A percentile compares a stretch with the other conserved stretches of the same genome.
Evolutionary conservation across 106 monocot species (phyloP).

Genomic region (Posidonia australis): DNA sequence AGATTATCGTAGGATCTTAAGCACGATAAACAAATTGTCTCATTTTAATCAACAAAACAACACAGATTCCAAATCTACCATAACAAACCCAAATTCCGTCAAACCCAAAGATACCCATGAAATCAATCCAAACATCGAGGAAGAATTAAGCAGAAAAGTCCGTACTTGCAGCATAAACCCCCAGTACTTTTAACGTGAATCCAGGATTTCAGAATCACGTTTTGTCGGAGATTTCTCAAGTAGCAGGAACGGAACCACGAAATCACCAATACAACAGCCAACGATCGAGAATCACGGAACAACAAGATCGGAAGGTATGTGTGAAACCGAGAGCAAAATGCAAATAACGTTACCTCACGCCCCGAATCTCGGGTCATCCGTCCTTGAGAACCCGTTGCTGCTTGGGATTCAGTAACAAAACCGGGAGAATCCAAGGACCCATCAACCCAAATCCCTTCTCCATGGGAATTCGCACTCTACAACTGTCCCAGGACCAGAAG

Average conservation of each 20-base stretch:
- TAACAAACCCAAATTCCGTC: neutral
- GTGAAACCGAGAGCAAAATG: neutral
- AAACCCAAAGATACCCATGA: neutral
- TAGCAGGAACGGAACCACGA: too few relatives aligned
- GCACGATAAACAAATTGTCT: too few relatives aligned
- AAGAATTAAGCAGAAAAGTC: neutral
- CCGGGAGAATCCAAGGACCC: constrained; percentile 7
- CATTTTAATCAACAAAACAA: neutral
- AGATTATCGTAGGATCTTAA: too few relatives aligned
- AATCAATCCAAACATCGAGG: neutral
- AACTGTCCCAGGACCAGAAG: neutral
- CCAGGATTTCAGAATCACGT: too few relatives aligned
- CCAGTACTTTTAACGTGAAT: too few relatives aligned
- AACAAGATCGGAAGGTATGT: too few relatives aligned
- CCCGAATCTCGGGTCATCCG: neutral
- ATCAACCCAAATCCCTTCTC: constrained; percentile 2
- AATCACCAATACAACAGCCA: too few relatives aligned
- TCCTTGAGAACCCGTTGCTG: constrained; percentile 3
- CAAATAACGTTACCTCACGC: neutral
- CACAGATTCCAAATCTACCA: neutral
- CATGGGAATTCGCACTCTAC: constrained; percentile 2
- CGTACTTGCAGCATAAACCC: neutral
- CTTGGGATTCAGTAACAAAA: constrained; percentile 13
- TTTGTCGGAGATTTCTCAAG: too few relatives aligned
- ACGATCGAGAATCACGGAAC: too few relatives aligned